A percentile compares a stretch with the other conserved stretches of the same genome.
phyloP scores from a whole-genome alignment of 2,329 filamentous ascomycete species.

The Ilyonectria destructans region DNA sequence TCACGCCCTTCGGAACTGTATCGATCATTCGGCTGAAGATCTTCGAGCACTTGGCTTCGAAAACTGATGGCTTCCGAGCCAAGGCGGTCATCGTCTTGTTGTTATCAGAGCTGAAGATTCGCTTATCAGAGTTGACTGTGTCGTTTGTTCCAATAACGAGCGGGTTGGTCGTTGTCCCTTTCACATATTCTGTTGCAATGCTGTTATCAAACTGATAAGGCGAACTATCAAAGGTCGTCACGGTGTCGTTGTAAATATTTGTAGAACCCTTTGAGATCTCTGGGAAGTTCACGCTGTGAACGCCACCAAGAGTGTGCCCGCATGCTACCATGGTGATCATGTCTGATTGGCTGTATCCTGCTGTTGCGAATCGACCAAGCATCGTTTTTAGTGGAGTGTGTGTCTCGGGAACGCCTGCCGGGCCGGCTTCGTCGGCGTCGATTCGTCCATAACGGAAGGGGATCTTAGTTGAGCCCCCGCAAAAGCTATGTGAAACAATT shows the following conservation, averaged over 20 bases:
- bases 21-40: slow-evolving; percentile 57
- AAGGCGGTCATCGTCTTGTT: slow-evolving; percentile 62
- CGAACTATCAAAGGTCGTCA: slow-evolving; percentile 54
- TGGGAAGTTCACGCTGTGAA: slow-evolving; percentile 61
- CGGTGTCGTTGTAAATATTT: slow-evolving; percentile 46
- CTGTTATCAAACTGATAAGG: slow-evolving; percentile 61
- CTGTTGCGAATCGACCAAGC: slow-evolving; percentile 48
- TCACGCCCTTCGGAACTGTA: slow-evolving; percentile 52
- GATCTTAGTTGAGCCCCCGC: slow-evolving; percentile 41
- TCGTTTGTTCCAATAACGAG: slow-evolving; percentile 59
- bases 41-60: slow-evolving; percentile 53
- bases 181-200: slow-evolving; percentile 62
- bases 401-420: slow-evolving; percentile 53
- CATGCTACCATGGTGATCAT: slow-evolving; percentile 58
- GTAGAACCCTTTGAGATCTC: slow-evolving; percentile 52
- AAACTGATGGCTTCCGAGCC: slow-evolving; percentile 53
- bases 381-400: slow-evolving; percentile 48
- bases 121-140: slow-evolving; percentile 59
- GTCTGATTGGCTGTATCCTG: slow-evolving; percentile 53
- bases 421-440: slow-evolving; percentile 52
- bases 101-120: slow-evolving; percentile 61
- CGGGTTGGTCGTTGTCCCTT: slow-evolving; percentile 59
- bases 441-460: slow-evolving; percentile 51
- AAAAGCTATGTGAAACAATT: slow-evolving; percentile 60
- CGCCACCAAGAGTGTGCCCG: slow-evolving; percentile 58